Evolutionary conservation across 163 green algal genomes (phyloP).

Genomic region (Scenedesmus sp.): DNA sequence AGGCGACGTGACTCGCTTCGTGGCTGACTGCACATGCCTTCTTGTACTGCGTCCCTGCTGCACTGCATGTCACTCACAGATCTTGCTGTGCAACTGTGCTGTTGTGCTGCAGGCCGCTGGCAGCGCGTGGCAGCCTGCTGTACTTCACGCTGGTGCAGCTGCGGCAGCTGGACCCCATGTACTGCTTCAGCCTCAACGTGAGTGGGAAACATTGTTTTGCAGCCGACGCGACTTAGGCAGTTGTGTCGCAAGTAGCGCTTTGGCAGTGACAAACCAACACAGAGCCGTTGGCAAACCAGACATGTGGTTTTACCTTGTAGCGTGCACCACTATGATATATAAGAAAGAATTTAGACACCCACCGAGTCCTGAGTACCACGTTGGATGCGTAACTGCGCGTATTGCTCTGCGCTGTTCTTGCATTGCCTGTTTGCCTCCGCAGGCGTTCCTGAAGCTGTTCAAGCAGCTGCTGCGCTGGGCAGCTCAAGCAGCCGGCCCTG

Average conservation of each 20-base stretch:
- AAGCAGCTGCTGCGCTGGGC: constrained; percentile 41
- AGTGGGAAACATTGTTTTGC: background rate
- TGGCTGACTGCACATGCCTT: too few relatives aligned
- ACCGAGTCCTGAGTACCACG: too few relatives aligned
- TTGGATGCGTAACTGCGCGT: too few relatives aligned
- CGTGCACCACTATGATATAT: too few relatives aligned
- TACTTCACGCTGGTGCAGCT: constrained; percentile 80
- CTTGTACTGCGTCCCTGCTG: background rate
- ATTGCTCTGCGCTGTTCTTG: background rate
- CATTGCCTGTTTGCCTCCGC: background rate
- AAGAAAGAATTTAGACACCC: too few relatives aligned
- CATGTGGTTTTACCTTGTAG: too few relatives aligned
- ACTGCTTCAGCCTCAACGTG: constrained; percentile 72
- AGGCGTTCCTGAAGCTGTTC: constrained; percentile 61
- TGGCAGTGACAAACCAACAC: too few relatives aligned
- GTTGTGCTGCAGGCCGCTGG: constrained; percentile 53
- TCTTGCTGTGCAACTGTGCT: background rate
- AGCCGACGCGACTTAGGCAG: background rate
- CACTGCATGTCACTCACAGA: background rate
- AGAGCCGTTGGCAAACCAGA: too few relatives aligned
- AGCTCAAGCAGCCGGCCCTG: background rate
- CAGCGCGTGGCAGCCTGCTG: constrained; percentile 65
- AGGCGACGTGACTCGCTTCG: too few relatives aligned
- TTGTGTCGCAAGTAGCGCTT: too few relatives aligned
- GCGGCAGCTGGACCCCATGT: constrained; percentile 74